phyloP scores from a whole-genome alignment of 768 basidiomycete species.

The Calocera cornea region DNA sequence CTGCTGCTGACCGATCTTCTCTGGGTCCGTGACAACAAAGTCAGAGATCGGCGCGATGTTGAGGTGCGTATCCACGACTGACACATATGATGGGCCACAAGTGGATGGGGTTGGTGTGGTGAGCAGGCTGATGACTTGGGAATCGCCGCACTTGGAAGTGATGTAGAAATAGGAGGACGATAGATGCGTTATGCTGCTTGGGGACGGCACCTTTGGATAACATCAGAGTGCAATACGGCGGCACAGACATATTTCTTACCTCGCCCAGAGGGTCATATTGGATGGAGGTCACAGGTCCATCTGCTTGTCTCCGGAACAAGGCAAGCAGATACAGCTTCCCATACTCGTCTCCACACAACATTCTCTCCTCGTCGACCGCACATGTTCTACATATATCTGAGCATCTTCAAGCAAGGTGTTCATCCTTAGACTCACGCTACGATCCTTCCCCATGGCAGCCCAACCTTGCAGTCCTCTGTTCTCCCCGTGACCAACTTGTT shows the following conservation, averaged over 20 bases:
- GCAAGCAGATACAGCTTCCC: constrained; percentile 60
- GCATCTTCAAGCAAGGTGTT: too few relatives aligned
- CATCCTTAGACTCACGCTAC: neutral
- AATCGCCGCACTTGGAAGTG: constrained; percentile 71
- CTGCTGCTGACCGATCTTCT: constrained; percentile 62
- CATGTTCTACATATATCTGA: too few relatives aligned
- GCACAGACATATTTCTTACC: constrained; percentile 32
- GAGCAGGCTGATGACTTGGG: constrained; percentile 57
- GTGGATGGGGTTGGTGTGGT: constrained; percentile 22
- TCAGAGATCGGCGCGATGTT: constrained; percentile 80
- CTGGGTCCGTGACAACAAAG: constrained; percentile 58
- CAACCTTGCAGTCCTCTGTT: neutral
- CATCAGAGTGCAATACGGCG: neutral
- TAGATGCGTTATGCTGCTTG: constrained; percentile 59
- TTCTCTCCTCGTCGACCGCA: constrained; percentile 29
- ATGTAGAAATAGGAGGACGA: constrained; percentile 56
- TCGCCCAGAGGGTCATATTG: constrained; percentile 53
- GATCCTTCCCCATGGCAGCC: neutral
- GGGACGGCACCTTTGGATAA: constrained; percentile 45
- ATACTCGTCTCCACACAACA: constrained; percentile 54
- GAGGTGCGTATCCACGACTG: constrained; percentile 48
- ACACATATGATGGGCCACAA: constrained; percentile 42
- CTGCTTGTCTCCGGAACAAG: constrained; percentile 30
- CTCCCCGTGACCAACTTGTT: neutral
- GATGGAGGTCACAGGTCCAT: constrained; percentile 26